Conservation (phyloP, 108 stramenopile species). For the Fistulifera solaris region DNA sequence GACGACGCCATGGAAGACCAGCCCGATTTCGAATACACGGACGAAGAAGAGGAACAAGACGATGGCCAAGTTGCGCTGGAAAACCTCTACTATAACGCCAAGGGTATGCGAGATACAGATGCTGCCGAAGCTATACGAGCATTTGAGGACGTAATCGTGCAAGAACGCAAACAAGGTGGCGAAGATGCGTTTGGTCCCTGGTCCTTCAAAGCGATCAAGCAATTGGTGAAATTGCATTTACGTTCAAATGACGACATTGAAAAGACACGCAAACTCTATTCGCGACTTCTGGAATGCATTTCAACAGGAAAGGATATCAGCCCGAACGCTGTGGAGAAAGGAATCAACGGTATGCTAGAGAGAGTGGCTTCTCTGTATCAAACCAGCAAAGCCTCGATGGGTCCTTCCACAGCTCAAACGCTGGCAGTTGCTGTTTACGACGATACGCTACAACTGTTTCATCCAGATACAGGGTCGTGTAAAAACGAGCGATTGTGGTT, state of each 20-base stretch:
- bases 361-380: constrained; percentile 65
- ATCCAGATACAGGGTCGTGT: constrained; percentile 54
- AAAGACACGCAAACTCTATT: constrained; percentile 44
- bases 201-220: constrained; percentile 88
- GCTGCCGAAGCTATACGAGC: constrained; percentile 50
- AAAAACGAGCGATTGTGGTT: constrained; percentile 91
- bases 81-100: constrained; percentile 90
- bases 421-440: constrained; percentile 65
- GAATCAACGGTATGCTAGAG: constrained; percentile 86
- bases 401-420: constrained; percentile 1
- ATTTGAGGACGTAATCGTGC: constrained; percentile 63
- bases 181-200: constrained; percentile 67
- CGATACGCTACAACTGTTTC: constrained; percentile 65
- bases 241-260: constrained; percentile 28
- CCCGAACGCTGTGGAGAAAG: constrained; percentile 88
- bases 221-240: constrained; percentile 79
- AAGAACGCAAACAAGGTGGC: constrained; percentile 27
- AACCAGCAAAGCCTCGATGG: constrained; percentile 6
- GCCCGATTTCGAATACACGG: constrained; percentile 73
- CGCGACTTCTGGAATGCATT: constrained; percentile 66
- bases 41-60: constrained; percentile 73
- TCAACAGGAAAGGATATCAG: constrained; percentile 40
- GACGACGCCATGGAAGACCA: constrained; percentile 68
- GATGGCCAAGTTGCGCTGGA: constrained; percentile 76
- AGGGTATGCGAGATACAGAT: constrained; percentile 55